Percentiles rank a stretch among this genome's conserved stretches.
Evolutionary conservation across 192 early-diverging fungal species (phyloP).

Genomic region (Linnemannia zychae): DNA sequence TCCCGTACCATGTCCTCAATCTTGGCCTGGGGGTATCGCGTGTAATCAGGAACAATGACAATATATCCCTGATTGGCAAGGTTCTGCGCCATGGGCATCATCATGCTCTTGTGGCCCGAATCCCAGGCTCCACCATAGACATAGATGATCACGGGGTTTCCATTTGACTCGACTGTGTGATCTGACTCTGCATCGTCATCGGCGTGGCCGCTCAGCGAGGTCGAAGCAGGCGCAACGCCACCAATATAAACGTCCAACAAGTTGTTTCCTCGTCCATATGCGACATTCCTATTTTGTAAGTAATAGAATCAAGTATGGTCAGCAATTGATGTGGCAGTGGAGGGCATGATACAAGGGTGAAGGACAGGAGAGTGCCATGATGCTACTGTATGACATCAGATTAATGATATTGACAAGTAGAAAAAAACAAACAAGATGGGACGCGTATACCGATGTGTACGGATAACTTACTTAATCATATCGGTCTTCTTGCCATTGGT

Average conservation of each 20-base stretch:
- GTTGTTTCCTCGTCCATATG: slow-evolving; percentile 44
- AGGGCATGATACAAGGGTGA: background rate
- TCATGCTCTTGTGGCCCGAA: slow-evolving; percentile 57
- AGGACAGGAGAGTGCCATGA: background rate
- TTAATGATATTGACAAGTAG: background rate
- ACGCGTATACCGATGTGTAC: background rate
- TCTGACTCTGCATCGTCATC: slow-evolving; percentile 50
- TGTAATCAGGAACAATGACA: slow-evolving; percentile 61
- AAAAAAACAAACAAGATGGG: background rate
- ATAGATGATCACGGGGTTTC: slow-evolving; percentile 50
- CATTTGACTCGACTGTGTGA: slow-evolving; percentile 53
- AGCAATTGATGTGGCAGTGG: background rate
- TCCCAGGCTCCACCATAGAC: slow-evolving; percentile 56
- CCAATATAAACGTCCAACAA: slow-evolving; percentile 48
- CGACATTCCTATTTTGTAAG: slow-evolving; percentile 35
- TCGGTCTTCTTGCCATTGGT: slow-evolving; percentile 56
- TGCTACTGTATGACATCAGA: background rate
- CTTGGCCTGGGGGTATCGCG: slow-evolving; percentile 58
- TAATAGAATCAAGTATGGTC: background rate
- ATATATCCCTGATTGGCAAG: slow-evolving; percentile 62
- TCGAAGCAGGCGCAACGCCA: background rate
- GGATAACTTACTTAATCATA: slow-evolving; percentile 47
- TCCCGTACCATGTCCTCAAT: slow-evolving; percentile 61
- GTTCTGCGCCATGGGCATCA: slow-evolving; percentile 63
- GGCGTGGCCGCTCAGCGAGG: background rate